These are phyloP conservation scores for Talaromyces piceae DNA, from an alignment of 2,329 filamentous ascomycete species.

Conservation along the genomic window DNA sequence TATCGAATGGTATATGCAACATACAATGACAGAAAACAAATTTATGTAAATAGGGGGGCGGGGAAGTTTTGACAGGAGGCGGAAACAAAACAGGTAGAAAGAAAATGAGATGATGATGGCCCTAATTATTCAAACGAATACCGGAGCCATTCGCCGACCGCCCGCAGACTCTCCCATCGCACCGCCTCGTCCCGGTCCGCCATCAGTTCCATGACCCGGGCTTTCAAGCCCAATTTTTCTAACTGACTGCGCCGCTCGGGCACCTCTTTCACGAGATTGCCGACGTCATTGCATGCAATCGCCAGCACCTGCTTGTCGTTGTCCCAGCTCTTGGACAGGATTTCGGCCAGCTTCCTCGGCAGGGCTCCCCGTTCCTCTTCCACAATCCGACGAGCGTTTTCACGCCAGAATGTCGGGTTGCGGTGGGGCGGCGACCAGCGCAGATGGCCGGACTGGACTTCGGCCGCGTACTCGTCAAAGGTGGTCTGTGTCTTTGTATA, in stretches of 20 bases:
- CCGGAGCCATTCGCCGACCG: constrained; percentile 69
- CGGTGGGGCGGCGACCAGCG: constrained; percentile 90
- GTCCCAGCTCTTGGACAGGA: constrained; percentile 74
- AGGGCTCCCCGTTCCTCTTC: constrained; percentile 75
- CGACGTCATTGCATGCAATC: constrained; percentile 88
- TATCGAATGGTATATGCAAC: constrained; percentile 3
- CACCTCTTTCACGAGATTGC: constrained; percentile 79
- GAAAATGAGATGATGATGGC: too few species aligned
- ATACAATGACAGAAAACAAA: background rate
- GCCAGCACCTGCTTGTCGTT: constrained; percentile 80
- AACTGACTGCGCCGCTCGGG: constrained; percentile 73
- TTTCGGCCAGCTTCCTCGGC: constrained; percentile 74
- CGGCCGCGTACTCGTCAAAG: constrained; percentile 65
- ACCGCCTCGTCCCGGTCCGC: constrained; percentile 79
- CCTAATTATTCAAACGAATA: constrained; percentile 67
- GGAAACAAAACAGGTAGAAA: too few species aligned
- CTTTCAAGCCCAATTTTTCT: constrained; percentile 79
- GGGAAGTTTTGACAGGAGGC: too few species aligned
- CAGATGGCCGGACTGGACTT: constrained; percentile 77
- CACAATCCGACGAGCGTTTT: constrained; percentile 80
- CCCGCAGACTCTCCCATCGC: constrained; percentile 84
- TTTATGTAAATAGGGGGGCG: too few species aligned
- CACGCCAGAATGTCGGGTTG: constrained; percentile 80
- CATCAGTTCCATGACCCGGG: constrained; percentile 89
- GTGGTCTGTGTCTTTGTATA: constrained; percentile 66